Evolutionary conservation across 345 rosid species (phyloP).

Genomic region (Rhodomyrtus tomentosa): DNA sequence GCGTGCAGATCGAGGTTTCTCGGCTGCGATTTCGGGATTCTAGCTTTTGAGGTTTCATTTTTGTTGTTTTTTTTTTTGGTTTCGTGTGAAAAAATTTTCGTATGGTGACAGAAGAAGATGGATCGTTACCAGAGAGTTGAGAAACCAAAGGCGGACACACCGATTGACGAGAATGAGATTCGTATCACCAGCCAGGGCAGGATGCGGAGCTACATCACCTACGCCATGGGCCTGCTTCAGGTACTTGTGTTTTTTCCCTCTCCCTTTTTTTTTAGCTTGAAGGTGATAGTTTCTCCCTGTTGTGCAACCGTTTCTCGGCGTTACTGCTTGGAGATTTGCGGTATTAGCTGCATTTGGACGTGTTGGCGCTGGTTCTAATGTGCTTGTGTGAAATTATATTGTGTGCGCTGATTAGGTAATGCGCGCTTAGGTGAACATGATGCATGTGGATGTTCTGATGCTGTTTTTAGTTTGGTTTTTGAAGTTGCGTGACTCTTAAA

Average conservation of each 20-base stretch:
- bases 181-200: constrained; percentile 42
- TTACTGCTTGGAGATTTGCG: neutral
- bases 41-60: neutral
- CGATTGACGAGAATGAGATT: constrained; percentile 37
- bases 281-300: neutral
- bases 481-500: neutral
- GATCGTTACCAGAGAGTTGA: constrained; percentile 45
- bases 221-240: constrained; percentile 38
- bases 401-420: neutral
- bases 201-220: constrained; percentile 38
- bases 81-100: neutral
- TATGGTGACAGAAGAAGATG: constrained; percentile 8
- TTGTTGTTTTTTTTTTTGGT: neutral
- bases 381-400: neutral
- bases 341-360: neutral
- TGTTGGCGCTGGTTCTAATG: neutral
- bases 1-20: neutral
- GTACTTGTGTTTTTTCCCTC: neutral
- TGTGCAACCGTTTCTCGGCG: neutral
- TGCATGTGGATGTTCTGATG: neutral
- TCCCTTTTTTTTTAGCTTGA: neutral
- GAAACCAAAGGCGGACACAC: constrained; percentile 32
- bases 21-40: neutral
- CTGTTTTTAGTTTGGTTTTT: neutral
- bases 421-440: neutral